Evolutionary conservation across 805 yeast species (phyloP).

Genomic region (Wickerhamomyces silvicola): DNA sequence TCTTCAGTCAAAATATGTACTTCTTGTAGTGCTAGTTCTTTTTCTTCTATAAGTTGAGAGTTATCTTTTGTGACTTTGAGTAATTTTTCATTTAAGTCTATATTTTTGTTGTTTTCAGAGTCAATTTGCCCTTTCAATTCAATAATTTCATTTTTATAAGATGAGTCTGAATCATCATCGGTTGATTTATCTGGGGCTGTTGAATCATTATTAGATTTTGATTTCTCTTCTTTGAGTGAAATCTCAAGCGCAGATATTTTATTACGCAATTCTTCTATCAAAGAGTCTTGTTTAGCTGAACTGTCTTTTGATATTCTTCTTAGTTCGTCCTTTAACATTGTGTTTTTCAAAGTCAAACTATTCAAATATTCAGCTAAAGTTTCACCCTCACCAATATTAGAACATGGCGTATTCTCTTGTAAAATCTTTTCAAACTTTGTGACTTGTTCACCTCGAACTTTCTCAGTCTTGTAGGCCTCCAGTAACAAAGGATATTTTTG

Average conservation of each 20-base stretch:
- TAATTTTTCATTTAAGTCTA: too few relatives aligned
- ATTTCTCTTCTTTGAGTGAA: constrained; percentile 1
- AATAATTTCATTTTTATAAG: too few relatives aligned
- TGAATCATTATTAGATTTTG: too few relatives aligned
- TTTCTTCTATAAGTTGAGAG: too few relatives aligned
- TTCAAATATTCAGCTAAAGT: constrained; percentile 62
- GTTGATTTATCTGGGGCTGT: too few relatives aligned
- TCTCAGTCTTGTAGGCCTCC: constrained; percentile 81
- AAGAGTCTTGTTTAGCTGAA: constrained; percentile 1
- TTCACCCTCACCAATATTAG: constrained; percentile 67
- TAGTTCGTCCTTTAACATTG: constrained; percentile 60
- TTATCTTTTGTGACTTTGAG: too few relatives aligned
- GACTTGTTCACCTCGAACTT: constrained; percentile 55
- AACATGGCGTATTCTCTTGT: constrained; percentile 75
- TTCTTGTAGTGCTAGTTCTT: too few relatives aligned
- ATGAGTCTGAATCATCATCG: too few relatives aligned
- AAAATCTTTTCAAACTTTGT: constrained; percentile 60
- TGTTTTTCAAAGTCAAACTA: constrained; percentile 53
- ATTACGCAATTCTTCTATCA: constrained; percentile 7
- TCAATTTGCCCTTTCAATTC: too few relatives aligned
- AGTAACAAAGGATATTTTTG: constrained; percentile 81
- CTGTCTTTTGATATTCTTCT: constrained; percentile 26
- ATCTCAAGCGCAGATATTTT: constrained; percentile 7
- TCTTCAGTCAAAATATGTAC: too few relatives aligned
- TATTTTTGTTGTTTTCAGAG: too few relatives aligned